A percentile compares a stretch with the other conserved stretches of the same genome.
Evolutionary conservation across 176 grass and related monocot genomes (phyloP).

Genomic region (Guadua angustifolia): DNA sequence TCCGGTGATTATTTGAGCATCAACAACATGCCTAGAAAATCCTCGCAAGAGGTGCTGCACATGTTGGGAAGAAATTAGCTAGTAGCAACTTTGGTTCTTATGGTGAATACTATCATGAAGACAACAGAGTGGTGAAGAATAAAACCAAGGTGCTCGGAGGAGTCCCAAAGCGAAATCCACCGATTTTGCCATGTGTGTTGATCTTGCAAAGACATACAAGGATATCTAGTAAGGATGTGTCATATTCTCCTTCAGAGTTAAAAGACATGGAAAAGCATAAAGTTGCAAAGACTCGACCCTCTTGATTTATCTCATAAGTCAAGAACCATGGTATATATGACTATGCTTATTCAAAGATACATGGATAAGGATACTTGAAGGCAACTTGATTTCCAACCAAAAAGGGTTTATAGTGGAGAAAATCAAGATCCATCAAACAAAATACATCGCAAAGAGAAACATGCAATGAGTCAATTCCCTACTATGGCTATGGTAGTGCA

Average conservation of each 20-base stretch:
- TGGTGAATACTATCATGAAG: slow-evolving; percentile 54
- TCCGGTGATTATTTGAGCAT: slow-evolving; percentile 51
- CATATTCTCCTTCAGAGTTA: slow-evolving; percentile 57
- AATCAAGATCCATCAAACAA: too few species aligned
- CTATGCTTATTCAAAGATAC: slow-evolving; percentile 58
- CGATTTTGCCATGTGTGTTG: slow-evolving; percentile 50
- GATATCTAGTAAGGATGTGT: slow-evolving; percentile 59
- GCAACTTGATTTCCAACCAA: too few species aligned
- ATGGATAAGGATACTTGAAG: too few species aligned
- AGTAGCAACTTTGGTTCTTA: slow-evolving; percentile 43
- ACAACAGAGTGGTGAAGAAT: slow-evolving; percentile 55
- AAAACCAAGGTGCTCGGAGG: slow-evolving; percentile 48
- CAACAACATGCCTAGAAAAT: slow-evolving; percentile 54
- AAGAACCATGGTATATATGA: slow-evolving; percentile 58
- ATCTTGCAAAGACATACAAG: slow-evolving; percentile 50
- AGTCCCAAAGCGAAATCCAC: slow-evolving; percentile 54
- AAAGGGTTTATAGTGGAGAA: too few species aligned
- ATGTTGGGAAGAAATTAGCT: slow-evolving; percentile 48
- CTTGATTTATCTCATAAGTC: slow-evolving; percentile 53
- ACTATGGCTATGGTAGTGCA: too few species aligned
- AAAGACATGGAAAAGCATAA: slow-evolving; percentile 75
- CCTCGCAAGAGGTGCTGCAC: slow-evolving; percentile 48
- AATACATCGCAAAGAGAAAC: too few species aligned
- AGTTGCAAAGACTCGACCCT: slow-evolving; percentile 34
- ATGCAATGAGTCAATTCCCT: too few species aligned